phyloP scores from a whole-genome alignment of 202 grass and related monocot species.

The Saccharum hybrid region DNA sequence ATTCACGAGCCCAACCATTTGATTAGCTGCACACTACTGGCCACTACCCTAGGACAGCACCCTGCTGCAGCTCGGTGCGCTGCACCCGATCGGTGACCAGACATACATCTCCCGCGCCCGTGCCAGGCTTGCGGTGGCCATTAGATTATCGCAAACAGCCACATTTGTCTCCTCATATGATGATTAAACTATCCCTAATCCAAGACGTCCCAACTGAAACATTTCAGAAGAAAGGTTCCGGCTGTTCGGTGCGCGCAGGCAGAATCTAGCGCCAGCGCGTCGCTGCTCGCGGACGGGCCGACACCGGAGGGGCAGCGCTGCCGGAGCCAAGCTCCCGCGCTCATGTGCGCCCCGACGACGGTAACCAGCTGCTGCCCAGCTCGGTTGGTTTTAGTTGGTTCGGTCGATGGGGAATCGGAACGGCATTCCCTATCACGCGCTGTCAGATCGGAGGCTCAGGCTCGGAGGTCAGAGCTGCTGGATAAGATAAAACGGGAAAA shows the following conservation, averaged over 20 bases:
- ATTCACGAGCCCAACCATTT: not conserved
- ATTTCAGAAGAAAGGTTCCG: constrained; percentile 37
- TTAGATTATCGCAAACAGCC: not conserved
- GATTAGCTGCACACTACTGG: not conserved
- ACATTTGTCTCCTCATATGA: not conserved
- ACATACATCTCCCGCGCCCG: constrained; percentile 6
- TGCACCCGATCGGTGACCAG: not conserved
- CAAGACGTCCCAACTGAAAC: not conserved
- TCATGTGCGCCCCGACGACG: constrained; percentile 19
- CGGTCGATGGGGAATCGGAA: not conserved
- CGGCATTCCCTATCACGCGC: constrained; percentile 13
- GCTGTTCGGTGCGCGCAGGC: constrained; percentile 21
- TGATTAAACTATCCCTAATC: not conserved
- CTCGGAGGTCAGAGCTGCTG: not conserved
- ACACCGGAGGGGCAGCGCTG: constrained; percentile 47
- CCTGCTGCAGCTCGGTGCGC: not conserved
- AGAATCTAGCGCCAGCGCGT: constrained; percentile 55
- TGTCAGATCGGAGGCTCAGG: not conserved
- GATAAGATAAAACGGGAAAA: constrained; percentile 1
- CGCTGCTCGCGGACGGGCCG: constrained; percentile 23
- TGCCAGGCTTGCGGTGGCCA: constrained; percentile 43
- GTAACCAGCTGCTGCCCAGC: not conserved
- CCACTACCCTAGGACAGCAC: not conserved
- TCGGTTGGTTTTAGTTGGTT: not conserved
- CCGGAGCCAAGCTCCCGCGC: not conserved